Evolutionary conservation across 495 filamentous ascomycete genomes (phyloP).

Genomic region (Aspergillus saccharolyticus): DNA sequence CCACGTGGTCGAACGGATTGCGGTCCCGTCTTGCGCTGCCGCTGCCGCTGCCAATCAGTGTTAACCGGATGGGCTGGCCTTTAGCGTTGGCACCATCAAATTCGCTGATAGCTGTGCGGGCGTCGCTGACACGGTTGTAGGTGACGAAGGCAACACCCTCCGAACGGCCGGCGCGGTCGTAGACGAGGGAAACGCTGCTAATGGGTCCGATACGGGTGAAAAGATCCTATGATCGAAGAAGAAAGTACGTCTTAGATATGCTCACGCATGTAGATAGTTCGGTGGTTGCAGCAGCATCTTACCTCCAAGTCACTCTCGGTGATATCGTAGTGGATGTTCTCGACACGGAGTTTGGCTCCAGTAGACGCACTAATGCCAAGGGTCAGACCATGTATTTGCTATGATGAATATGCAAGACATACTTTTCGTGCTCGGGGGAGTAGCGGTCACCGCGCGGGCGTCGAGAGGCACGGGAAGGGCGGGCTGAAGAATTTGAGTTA

Average conservation of each 20-base stretch:
- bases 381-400: conserved; percentile 9
- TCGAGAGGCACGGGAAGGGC: conserved; percentile 37
- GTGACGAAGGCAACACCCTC: conserved; percentile 82
- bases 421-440: conserved; percentile 50
- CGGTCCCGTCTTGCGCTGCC: conserved; percentile 47
- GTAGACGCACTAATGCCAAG: conserved; percentile 30
- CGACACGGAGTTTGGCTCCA: conserved; percentile 73
- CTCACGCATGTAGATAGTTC: background rate
- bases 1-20: conserved; percentile 50
- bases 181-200: conserved; percentile 63
- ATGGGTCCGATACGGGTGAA: conserved; percentile 76
- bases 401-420: conserved; percentile 24
- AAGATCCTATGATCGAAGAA: conserved; percentile 55
- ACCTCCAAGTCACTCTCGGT: conserved; percentile 83
- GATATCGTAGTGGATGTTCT: conserved; percentile 92
- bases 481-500: conserved; percentile 29
- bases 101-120: conserved; percentile 67
- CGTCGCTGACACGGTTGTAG: conserved; percentile 64
- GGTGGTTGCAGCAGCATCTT: conserved; percentile 9
- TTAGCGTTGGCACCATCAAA: conserved; percentile 91
- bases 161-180: conserved; percentile 87
- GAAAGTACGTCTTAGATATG: background rate
- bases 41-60: conserved; percentile 53
- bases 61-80: conserved; percentile 83
- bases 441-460: conserved; percentile 32